These are phyloP conservation scores for Gracilaria domingensis DNA, from an alignment of 23 red algal species.

Conservation along the genomic window DNA sequence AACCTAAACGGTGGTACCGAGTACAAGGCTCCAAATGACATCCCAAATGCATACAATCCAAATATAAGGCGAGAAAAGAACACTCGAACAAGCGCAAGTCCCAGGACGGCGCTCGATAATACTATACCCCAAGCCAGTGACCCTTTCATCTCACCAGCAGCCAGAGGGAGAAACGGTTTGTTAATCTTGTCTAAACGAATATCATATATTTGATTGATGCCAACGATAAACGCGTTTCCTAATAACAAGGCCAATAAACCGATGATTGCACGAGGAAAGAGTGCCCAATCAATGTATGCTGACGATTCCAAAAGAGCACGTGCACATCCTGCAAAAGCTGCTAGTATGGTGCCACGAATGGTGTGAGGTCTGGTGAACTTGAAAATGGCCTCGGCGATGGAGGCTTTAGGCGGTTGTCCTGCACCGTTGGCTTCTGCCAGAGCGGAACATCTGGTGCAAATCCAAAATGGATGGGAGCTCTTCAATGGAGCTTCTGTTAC, in stretches of 20 bases:
- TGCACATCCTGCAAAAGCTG: conserved; percentile 78
- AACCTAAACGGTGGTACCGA: conserved; percentile 84
- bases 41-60: conserved; percentile 86
- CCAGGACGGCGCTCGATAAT: conserved; percentile 59
- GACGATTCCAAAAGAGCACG: conserved; percentile 87
- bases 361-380: conserved; percentile 98
- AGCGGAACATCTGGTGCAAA: neutral
- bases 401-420: neutral
- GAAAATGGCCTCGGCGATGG: conserved; percentile 27
- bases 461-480: neutral
- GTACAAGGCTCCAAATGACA: conserved; percentile 87
- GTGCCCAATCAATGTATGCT: conserved; percentile 64
- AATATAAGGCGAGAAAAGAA: conserved; percentile 89
- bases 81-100: conserved; percentile 69
- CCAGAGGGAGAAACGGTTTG: conserved; percentile 97
- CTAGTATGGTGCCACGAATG: conserved; percentile 97
- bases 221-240: conserved; percentile 95
- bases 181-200: conserved; percentile 88
- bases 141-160: conserved; percentile 65
- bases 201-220: conserved; percentile 97
- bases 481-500: neutral
- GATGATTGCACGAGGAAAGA: conserved; percentile 76
- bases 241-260: conserved; percentile 89
- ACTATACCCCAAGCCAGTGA: conserved; percentile 78
- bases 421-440: conserved; percentile 28